Base-by-base conservation (phyloP, 192 early-diverging fungal species). In the Backusella liffmaniae region DNA sequence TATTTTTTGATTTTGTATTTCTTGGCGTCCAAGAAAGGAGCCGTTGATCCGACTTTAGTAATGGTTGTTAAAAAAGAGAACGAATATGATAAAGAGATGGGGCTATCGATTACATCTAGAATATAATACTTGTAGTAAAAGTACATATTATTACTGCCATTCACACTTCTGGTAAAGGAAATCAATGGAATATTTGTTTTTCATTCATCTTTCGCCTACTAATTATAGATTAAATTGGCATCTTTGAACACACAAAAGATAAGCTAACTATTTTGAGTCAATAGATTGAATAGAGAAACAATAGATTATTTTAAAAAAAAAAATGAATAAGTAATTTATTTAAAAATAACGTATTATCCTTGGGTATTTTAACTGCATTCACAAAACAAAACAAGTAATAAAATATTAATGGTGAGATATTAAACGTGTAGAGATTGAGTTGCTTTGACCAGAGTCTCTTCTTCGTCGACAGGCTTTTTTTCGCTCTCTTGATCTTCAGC, bases 361-460 rank as follows among this genome's bases (percentile, higher is more conserved):
- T 59, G 53, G 53, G 53, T 59, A 59, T 59, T 59, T 59, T 59
- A 59, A 59, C 53, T 59, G 23, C 53, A 59, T 26, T 59, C 23
- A 59, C 8, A 59, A 59, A 59, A 23, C 32, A 26, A 5, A 21
- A 59, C 3, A 62, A 29, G 8, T 12, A 12, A 29, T 49, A n/a
- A 44, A 44, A 44, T 44, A 44, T 49, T 49, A 62, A 62, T 44
- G 42, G 42, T 44, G 15, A 44, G 15, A 44, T 16, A 13, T 62
- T 62, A 62, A 29, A 62, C 21, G 2, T 62, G 56, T 62, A 62
- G 26, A 62, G 56, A 29, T 62, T 62, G 56, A 8, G 56, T 62
- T 62, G 56, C 21, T 26, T 26, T 62, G 26, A 62, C 56, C 9
- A 62, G 56, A 62, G 56, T 26, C 12, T 62, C 56, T 62, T 62